A percentile compares a stretch with the other conserved stretches of the same genome.
phyloP scores from a whole-genome alignment of 2,329 filamentous ascomycete species.

The Colletotrichum kahawae region DNA sequence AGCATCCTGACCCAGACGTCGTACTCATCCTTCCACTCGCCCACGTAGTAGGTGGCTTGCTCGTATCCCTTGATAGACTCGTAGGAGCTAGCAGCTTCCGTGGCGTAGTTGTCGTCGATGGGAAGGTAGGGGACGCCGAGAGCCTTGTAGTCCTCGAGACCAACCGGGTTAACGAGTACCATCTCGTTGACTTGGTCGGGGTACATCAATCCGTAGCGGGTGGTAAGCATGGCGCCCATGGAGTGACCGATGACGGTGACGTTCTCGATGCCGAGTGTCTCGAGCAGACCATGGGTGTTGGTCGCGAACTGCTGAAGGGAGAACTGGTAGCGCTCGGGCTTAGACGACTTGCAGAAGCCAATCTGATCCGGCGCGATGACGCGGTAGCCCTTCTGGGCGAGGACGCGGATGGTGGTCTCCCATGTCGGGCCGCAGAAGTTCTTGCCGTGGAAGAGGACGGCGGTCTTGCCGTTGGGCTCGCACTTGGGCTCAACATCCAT shows the following conservation, averaged over 20 bases:
- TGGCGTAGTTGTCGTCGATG: constrained; percentile 42
- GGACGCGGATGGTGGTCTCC: constrained; percentile 48
- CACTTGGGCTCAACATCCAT: constrained; percentile 52
- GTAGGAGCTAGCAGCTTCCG: constrained; percentile 47
- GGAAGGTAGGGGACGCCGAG: constrained; percentile 52
- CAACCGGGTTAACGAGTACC: constrained; percentile 56
- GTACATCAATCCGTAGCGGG: constrained; percentile 57
- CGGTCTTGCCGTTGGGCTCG: constrained; percentile 42
- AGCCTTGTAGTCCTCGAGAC: constrained; percentile 58
- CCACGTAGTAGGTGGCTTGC: constrained; percentile 52
- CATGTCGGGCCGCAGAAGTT: constrained; percentile 62
- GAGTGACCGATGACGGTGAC: constrained; percentile 59
- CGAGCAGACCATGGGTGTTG: constrained; percentile 55
- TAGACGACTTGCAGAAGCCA: constrained; percentile 63
- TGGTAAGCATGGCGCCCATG: constrained; percentile 58
- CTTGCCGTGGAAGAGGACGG: constrained; percentile 58
- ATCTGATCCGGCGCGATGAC: constrained; percentile 60
- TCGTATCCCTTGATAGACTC: constrained; percentile 50
- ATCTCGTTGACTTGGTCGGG: constrained; percentile 46
- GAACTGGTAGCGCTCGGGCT: constrained; percentile 56
- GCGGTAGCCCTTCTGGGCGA: constrained; percentile 50
- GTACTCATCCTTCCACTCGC: constrained; percentile 53
- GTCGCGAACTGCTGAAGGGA: constrained; percentile 54
- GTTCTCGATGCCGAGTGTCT: constrained; percentile 45
- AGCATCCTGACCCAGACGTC: constrained; percentile 62